Evolutionary conservation across 495 filamentous ascomycete species (phyloP), one percentile per base, ranked within the genome.

Genomic region (Parmelia sp.): DNA sequence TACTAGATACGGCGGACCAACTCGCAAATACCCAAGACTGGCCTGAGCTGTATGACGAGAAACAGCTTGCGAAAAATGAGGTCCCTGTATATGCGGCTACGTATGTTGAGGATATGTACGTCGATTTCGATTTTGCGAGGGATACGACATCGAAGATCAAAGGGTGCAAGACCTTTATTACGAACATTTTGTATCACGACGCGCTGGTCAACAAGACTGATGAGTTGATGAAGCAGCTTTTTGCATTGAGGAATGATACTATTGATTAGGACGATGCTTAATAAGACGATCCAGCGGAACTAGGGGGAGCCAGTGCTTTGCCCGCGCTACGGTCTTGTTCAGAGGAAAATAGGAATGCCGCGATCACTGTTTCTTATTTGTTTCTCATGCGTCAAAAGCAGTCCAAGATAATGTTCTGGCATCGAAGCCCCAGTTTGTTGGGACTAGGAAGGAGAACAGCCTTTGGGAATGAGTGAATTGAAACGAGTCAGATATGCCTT

Each of bases 101-200:
- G n/a, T 97, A 86, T 64, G 70, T 90, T 1, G 90, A 97, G 62
- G 93, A 97, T 73, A 96, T 97, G 92, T 97, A 96, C 69, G 93
- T 97, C 37, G 86, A 93, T 66, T 89, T 82, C 66, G 86, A 86
- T 31, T 73, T 91, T 14, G 83, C 89, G 0, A 76, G 83, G 62
- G 86, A 85, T 66, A 94, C 92, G 33, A 91, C 90, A 17, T 73
- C 76, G 36, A 84, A 84, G 75, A 90, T 97, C 71, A 85, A 83
- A 71, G 87, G 86, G 1, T 87, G 83, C 68, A 91, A 92, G 76
- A 86, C 87, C 51, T 90, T 86, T 66, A 84, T 94, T 70, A 96
- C 92, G 63, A 97, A 96, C 71, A 77, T 78, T 23, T 81, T 96
- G 80, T 91, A 92, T 67, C 93, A 97, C 72, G 87, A 96, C 68